These are phyloP conservation scores for Dactylella cylindrospora DNA, from an alignment of 2,329 filamentous ascomycete species.

Conservation along the genomic window DNA sequence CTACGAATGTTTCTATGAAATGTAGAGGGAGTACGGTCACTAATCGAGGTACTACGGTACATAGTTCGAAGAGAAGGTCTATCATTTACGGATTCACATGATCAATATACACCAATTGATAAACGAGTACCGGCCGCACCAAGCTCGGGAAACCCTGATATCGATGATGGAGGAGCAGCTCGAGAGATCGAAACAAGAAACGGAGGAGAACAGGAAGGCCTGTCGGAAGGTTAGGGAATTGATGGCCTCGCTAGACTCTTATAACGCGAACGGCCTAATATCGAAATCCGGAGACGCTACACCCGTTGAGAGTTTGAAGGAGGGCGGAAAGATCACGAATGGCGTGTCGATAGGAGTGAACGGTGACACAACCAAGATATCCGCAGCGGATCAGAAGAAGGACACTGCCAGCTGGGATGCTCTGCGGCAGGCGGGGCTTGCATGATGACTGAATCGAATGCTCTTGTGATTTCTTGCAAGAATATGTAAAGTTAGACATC, in stretches of 20 bases:
- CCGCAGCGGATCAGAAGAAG: slow-evolving; percentile 6
- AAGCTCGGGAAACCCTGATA: slow-evolving; percentile 84
- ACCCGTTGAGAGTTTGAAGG: slow-evolving; percentile 37
- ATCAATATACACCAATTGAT: slow-evolving; percentile 91
- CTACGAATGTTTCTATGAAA: neutral
- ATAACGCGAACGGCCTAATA: slow-evolving; percentile 28
- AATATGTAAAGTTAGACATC: neutral
- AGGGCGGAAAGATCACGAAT: slow-evolving; percentile 9
- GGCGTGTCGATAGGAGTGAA: slow-evolving; percentile 49
- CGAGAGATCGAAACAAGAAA: slow-evolving; percentile 71
- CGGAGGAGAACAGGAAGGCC: slow-evolving; percentile 66
- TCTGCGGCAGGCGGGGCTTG: slow-evolving; percentile 30
- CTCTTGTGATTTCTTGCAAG: neutral
- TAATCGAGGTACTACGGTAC: slow-evolving; percentile 21
- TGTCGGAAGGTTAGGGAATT: slow-evolving; percentile 72
- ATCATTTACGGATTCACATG: slow-evolving; percentile 77
- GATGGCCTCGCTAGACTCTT: slow-evolving; percentile 64
- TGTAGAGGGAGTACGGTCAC: neutral
- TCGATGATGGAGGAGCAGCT: slow-evolving; percentile 83
- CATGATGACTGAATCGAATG: neutral
- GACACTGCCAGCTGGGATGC: slow-evolving; percentile 34
- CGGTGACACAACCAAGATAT: neutral
- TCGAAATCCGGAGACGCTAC: neutral
- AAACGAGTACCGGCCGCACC: slow-evolving; percentile 91
- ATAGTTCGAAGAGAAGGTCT: slow-evolving; percentile 70